Evolutionary conservation across 2,329 filamentous ascomycete genomes (phyloP).

Genomic region (Talaromyces funiculosus): DNA sequence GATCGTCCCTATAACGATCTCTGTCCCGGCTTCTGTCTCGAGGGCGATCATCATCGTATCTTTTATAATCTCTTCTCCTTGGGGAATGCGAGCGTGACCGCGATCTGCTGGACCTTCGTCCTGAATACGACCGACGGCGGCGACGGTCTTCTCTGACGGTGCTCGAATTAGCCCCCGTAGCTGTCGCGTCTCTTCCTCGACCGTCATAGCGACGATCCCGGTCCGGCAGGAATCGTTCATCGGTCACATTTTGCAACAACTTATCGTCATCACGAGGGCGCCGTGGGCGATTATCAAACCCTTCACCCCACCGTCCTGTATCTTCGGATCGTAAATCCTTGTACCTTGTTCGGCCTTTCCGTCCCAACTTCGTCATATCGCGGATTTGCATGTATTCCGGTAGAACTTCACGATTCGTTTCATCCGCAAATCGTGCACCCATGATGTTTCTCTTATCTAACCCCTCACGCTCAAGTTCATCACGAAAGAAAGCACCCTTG

Average conservation of each 20-base stretch:
- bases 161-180: conserved; percentile 44
- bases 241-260: conserved; percentile 33
- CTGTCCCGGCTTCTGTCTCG: conserved; percentile 18
- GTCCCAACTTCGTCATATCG: conserved; percentile 89
- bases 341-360: conserved; percentile 87
- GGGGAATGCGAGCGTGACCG: conserved; percentile 54
- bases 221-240: conserved; percentile 45
- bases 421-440: conserved; percentile 75
- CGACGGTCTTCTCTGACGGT: conserved; percentile 27
- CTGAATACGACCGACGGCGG: conserved; percentile 30
- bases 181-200: conserved; percentile 27
- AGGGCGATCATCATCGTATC: conserved; percentile 42
- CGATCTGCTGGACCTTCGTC: conserved; percentile 30
- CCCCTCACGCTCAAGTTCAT: conserved; percentile 68
- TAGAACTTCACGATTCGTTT: conserved; percentile 76
- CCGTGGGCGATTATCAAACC: conserved; percentile 23
- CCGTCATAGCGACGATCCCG: conserved; percentile 24
- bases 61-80: conserved; percentile 36
- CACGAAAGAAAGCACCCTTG: conserved; percentile 91
- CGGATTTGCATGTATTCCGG: conserved; percentile 89
- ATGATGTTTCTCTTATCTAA: conserved; percentile 78
- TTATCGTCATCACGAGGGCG: conserved; percentile 25
- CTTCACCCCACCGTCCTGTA: conserved; percentile 71
- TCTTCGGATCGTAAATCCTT: conserved; percentile 84
- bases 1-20: conserved; percentile 45